phyloP scores from a whole-genome alignment of 345 rosid species.

The Pugionium cornutum region DNA sequence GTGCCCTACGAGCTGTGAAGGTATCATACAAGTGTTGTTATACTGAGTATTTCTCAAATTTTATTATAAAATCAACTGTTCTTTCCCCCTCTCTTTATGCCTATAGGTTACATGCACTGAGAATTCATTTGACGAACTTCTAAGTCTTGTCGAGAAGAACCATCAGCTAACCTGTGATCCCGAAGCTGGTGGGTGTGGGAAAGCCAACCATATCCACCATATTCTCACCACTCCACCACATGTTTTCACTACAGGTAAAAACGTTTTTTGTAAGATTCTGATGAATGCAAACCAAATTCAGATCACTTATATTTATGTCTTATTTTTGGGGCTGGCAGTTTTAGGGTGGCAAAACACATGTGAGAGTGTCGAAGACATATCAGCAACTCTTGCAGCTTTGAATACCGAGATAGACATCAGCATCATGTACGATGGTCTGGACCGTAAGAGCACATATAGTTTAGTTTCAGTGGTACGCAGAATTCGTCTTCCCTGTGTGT shows the following conservation, averaged over 20 bases:
- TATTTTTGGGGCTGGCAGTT: conserved; percentile 54
- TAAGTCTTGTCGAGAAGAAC: conserved; percentile 83
- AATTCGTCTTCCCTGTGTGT: conserved; percentile 1
- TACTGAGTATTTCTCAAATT: not conserved
- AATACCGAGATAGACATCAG: conserved; percentile 83
- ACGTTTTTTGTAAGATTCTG: not conserved
- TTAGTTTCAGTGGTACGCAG: conserved; percentile 86
- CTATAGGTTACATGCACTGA: conserved; percentile 67
- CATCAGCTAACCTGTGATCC: conserved; percentile 91
- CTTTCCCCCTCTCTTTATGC: conserved; percentile 24
- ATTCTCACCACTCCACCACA: conserved; percentile 73
- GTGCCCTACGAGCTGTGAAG: conserved; percentile 85
- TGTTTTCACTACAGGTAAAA: conserved; percentile 79
- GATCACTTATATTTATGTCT: conserved; percentile 15
- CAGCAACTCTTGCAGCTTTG: conserved; percentile 77
- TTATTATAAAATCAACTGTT: not conserved
- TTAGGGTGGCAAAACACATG: conserved; percentile 97
- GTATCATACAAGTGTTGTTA: conserved; percentile 42
- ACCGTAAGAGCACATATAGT: conserved; percentile 58
- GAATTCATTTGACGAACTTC: conserved; percentile 72
- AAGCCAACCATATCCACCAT: conserved; percentile 73
- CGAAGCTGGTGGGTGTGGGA: conserved; percentile 87
- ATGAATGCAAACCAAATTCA: conserved; percentile 18
- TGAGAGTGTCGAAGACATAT: conserved; percentile 78
- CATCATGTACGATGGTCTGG: conserved; percentile 75